Evolutionary conservation across 768 basidiomycete genomes (phyloP), one percentile per base, ranked within the genome.

Genomic region (Butyriboletus loyo): DNA sequence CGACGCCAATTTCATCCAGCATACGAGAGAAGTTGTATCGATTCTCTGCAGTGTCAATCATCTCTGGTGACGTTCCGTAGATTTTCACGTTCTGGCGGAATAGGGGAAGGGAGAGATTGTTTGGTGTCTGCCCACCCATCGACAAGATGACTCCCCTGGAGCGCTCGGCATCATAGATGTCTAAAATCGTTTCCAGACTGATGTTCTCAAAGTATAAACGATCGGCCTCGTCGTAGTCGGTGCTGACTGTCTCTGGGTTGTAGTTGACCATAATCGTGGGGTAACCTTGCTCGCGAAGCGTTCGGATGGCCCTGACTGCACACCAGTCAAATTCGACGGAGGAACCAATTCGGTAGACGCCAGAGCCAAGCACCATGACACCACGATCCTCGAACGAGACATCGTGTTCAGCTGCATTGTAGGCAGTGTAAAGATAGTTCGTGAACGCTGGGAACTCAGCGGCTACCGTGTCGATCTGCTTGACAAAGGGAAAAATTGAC

Each of bases 321-420:
- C 96, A 98, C 96, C 96, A 99, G 69, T 98, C 96, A 73, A 99
- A 98, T 74, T 99, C 96, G 71, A 99, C 96, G 5, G 95, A 98
- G 2, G 96, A 98, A 17, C 97, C 96, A 60, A 99, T 99, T 48
- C 97, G 87, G 73, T 99, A 99, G 3, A 98, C 96, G 52, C 97
- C 97, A 14, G 96, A 98, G 30, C 97, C 97, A 37, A 98, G 80
- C 4, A 98, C 97, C 83, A 98, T 96, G 55, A 98, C 86, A 57
- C 96, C 97, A 52, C 87, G 81, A 66, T 99, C 97, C 45, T 85
- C 72, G 75, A 99, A 99, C 6, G 75, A 69, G 60, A 98, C 72
- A 67, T 98, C 96, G 67, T 98, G 92, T 67, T 96, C 92, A 56
- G 86, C 75, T n/a, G 89, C 96, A 63, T 96, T 98, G 77, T 98